Conservation (phyloP, 2,329 filamentous ascomycete species). For the Lithohypha guttulata region DNA sequence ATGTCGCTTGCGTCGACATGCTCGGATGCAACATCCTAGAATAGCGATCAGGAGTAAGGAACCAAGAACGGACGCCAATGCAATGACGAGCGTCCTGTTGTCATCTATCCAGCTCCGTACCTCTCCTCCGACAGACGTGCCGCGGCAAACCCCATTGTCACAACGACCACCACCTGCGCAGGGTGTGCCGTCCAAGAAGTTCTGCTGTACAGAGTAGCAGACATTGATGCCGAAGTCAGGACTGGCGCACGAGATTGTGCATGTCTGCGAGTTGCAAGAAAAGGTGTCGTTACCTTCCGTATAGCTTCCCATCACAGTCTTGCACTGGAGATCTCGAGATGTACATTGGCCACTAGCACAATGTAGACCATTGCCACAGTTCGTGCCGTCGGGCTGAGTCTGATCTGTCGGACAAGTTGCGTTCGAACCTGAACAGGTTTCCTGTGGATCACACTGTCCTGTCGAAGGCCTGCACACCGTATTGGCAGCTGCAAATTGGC, state of each 20-base stretch:
- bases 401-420: slow-evolving; percentile 65
- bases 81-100: slow-evolving; percentile 75
- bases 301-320: slow-evolving; percentile 66
- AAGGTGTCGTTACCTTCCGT: slow-evolving; percentile 65
- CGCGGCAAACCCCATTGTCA: slow-evolving; percentile 64
- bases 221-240: slow-evolving; percentile 53
- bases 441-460: slow-evolving; percentile 73
- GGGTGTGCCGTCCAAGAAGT: slow-evolving; percentile 83
- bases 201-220: slow-evolving; percentile 72
- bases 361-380: slow-evolving; percentile 60
- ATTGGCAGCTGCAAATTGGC: slow-evolving; percentile 40
- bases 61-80: slow-evolving; percentile 60
- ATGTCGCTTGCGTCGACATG: slow-evolving; percentile 35
- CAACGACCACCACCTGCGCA: slow-evolving; percentile 75
- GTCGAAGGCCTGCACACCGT: slow-evolving; percentile 72
- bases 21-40: slow-evolving; percentile 53
- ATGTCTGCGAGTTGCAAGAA: slow-evolving; percentile 64
- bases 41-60: slow-evolving; percentile 60
- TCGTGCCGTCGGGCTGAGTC: slow-evolving; percentile 56
- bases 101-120: slow-evolving; percentile 64
- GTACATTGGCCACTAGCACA: slow-evolving; percentile 95
- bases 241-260: slow-evolving; percentile 64
- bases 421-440: slow-evolving; percentile 64
- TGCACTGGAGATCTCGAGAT: slow-evolving; percentile 79
- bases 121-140: slow-evolving; percentile 57